phyloP scores from a whole-genome alignment of 192 early-diverging fungal genomes.

The Podila minutissima region DNA sequence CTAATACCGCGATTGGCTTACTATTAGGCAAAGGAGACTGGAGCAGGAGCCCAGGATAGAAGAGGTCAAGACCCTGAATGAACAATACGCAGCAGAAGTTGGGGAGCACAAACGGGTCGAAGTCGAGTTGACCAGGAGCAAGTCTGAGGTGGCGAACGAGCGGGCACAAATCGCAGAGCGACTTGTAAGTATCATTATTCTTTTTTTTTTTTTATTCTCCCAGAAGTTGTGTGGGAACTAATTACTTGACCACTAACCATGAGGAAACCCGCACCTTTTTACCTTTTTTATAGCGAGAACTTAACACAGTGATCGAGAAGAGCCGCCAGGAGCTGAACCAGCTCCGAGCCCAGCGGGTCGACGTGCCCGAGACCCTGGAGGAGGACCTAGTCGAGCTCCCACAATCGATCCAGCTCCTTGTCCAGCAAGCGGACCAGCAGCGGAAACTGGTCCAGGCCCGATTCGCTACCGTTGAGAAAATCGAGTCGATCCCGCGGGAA shows the following conservation, averaged over 20 bases:
- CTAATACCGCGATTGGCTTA: background rate
- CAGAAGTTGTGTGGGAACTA: background rate
- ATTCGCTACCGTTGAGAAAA: slow-evolving; percentile 5
- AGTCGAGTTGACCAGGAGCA: background rate
- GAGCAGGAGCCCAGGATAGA: slow-evolving; percentile 33
- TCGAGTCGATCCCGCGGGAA: slow-evolving; percentile 26
- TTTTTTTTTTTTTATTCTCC: background rate
- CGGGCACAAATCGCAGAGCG: background rate
- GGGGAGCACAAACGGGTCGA: slow-evolving; percentile 26
- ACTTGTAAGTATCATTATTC: background rate
- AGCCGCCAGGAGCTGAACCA: slow-evolving; percentile 16
- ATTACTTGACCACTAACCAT: background rate
- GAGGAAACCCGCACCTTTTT: background rate
- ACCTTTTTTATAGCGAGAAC: slow-evolving; percentile 15
- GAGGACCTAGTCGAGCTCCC: slow-evolving; percentile 33
- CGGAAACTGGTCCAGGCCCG: slow-evolving; percentile 16
- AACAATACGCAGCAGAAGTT: slow-evolving; percentile 18
- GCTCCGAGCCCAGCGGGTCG: slow-evolving; percentile 14
- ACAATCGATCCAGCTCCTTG: slow-evolving; percentile 13
- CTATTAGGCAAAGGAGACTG: slow-evolving; percentile 13
- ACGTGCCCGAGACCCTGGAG: slow-evolving; percentile 42
- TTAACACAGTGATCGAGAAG: slow-evolving; percentile 20
- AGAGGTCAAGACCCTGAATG: slow-evolving; percentile 25
- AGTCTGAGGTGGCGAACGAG: background rate
- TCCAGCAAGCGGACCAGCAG: slow-evolving; percentile 7